Base-by-base conservation (phyloP, 371 early-diverging fungal species). In the Mortierella sp. region DNA sequence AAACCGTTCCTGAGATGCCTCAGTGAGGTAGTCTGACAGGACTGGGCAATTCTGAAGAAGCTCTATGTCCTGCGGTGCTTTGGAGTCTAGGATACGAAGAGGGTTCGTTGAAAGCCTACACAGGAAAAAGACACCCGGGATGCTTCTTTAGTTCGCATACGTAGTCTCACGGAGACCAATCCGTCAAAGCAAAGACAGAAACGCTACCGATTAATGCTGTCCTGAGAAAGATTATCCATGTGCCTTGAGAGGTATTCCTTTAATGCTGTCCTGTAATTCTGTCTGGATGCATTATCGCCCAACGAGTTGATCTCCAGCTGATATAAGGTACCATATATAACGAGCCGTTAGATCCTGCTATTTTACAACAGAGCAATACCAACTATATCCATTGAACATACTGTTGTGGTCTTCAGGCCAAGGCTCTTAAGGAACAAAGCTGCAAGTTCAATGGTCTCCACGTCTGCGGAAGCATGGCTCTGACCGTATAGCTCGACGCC, bases 11-110 rank as follows among this genome's bases (percentile, higher is more conserved):
- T 37, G 51, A 5, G 84, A 80, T 1, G 51, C 48, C 0, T 75
- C 30, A 0, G 57, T 60, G 47, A 87, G 65, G 42, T 81, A 82
- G 39, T 83, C 81, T 4, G 54, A 49, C 1, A 83, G 67, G 7
- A 56, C 23, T 6, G 89, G 89, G 3, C 81, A 71, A 17, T 56
- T 34, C 7, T 52, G 48, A 4, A 81, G 57, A 11, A 85, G 60
- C 3, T 28, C 48, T 8, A 60, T 67, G 48, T 90, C 90, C n/a
- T 70, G 46, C 4, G 78, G 81, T 27, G 79, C 54, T 56, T 89
- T 90, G 0, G 89, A 88, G 56, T 89, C 90, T 37, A 90, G 58
- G 43, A 90, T 80, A 2, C 89, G 84, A 37, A 90, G 69, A 0
- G 90, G 87, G 47, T 87, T 89, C 6, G 80, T 82, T 14, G 54